Evolutionary conservation across 495 filamentous ascomycete genomes (phyloP).

Genomic region (Penicillium soppii): DNA sequence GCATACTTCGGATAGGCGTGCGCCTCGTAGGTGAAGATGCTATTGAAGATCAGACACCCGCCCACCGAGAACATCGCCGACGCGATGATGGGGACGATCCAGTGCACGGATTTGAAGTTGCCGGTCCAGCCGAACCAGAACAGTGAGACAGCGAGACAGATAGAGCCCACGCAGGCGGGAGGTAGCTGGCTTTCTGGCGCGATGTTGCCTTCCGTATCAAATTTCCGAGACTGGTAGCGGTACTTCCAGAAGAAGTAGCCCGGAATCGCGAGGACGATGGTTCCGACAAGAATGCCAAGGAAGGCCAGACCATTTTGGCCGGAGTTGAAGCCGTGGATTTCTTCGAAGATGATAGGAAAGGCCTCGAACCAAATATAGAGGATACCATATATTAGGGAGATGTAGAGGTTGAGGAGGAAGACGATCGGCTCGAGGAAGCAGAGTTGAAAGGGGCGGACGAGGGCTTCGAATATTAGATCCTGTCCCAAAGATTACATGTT

Average conservation of each 20-base stretch:
- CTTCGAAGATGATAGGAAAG: slow-evolving; percentile 53
- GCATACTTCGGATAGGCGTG: slow-evolving; percentile 44
- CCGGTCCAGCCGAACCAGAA: slow-evolving; percentile 66
- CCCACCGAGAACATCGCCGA: slow-evolving; percentile 52
- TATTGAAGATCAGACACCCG: slow-evolving; percentile 57
- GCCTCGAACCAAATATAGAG: slow-evolving; percentile 59
- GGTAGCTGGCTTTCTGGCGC: slow-evolving; percentile 49
- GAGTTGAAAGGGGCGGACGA: slow-evolving; percentile 44
- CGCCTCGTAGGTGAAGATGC: slow-evolving; percentile 46
- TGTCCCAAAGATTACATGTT: slow-evolving; percentile 13
- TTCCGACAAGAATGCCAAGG: slow-evolving; percentile 46
- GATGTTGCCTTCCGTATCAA: slow-evolving; percentile 36
- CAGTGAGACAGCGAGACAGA: slow-evolving; percentile 51
- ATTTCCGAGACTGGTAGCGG: slow-evolving; percentile 34
- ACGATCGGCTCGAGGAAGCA: slow-evolving; percentile 51
- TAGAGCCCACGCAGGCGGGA: slow-evolving; percentile 44
- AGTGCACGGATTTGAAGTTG: slow-evolving; percentile 48
- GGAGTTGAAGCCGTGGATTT: slow-evolving; percentile 48
- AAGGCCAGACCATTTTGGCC: slow-evolving; percentile 49
- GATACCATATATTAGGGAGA: slow-evolving; percentile 52
- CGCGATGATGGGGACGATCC: slow-evolving; percentile 61
- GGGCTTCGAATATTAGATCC: slow-evolving; percentile 35
- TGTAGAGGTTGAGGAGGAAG: slow-evolving; percentile 53
- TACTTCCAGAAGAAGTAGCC: slow-evolving; percentile 48
- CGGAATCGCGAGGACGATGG: slow-evolving; percentile 36